Base-by-base conservation (phyloP, 169 alveolate genomes). In the Eimeria sp. region DNA sequence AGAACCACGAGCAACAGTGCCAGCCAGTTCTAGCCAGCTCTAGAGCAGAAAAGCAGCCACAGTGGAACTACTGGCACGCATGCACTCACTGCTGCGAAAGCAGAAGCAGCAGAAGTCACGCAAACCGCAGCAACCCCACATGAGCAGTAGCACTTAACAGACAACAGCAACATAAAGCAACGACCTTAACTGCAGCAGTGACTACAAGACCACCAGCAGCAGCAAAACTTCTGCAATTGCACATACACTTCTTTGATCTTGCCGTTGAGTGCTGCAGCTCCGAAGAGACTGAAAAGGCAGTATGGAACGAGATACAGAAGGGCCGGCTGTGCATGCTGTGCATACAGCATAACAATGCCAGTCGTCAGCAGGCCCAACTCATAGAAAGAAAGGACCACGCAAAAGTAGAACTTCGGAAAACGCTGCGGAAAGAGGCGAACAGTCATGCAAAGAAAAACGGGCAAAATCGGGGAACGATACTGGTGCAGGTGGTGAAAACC, bases 251-350 rank as follows among this genome's bases (percentile, higher is more conserved):
- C 97, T 40, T 89, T 82, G 54, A 86, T 93, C 67, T 96, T 84
- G 49, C 97, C 97, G 80, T 97, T 96, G 80, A 95, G 94, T 22
- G 94, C 91, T 30, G 97, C 98, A 27, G 98, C 96, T 25, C 95
- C 97, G 54, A 96, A 72, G 90, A 96, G 92, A 2, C 97, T 54
- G 78, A 97, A 75, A 86, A 99, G 92, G 94, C 99, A 97, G 72
- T 98, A 97, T 22, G 99, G 99, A 22, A 98, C 99, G 45, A 99
- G 97, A 95, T 98, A 99, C 47, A 99, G 98, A n/a, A 99, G 97
- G 11, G 99, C 99, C n/a, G 99, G 99, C 97, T 99, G 98, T 30
- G 99, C 91, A 30, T 89, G 96, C 96, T 96, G 97, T 1, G 70
- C 84, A 57, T 45, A 95, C 57, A 98, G 95, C 99, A 98, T 98